These are phyloP conservation scores for Phytophthora kernoviae DNA, from an alignment of 352 stramenopile genomes.

Conservation along the genomic window DNA sequence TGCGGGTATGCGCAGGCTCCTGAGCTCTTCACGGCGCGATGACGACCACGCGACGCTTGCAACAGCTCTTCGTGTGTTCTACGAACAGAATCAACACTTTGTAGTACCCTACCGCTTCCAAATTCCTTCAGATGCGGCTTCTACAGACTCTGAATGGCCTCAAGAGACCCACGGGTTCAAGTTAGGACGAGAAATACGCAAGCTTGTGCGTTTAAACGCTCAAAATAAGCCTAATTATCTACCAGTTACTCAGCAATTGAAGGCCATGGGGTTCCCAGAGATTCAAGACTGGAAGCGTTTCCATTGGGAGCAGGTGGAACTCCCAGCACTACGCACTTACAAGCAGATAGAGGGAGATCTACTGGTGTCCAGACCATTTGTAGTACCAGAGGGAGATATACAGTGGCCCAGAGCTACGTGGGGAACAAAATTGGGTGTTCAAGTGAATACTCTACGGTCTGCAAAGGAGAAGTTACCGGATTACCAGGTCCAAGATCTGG, in stretches of 20 bases:
- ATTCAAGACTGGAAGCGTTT: conserved; percentile 48
- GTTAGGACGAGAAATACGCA: conserved; percentile 42
- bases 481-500: conserved; percentile 42
- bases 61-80: conserved; percentile 40
- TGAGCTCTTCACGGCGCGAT: conserved; percentile 19
- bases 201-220: conserved; percentile 26
- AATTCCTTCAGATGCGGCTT: conserved; percentile 19
- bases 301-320: conserved; percentile 35
- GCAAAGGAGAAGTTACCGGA: conserved; percentile 16
- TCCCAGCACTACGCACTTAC: conserved; percentile 43
- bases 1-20: conserved; percentile 10
- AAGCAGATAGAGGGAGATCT: conserved; percentile 36
- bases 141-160: conserved; percentile 33
- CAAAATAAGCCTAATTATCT: conserved; percentile 2
- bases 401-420: conserved; percentile 44
- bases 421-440: conserved; percentile 40
- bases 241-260: conserved; percentile 28
- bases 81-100: conserved; percentile 48
- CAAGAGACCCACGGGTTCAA: conserved; percentile 37
- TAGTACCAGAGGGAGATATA: conserved; percentile 30
- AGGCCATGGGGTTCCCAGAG: conserved; percentile 34
- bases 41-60: conserved; percentile 23
- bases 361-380: conserved; percentile 45
- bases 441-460: conserved; percentile 44
- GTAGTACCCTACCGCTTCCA: conserved; percentile 47